A percentile compares a stretch with the other conserved stretches of the same genome.
Conservation (phyloP, 352 stramenopile species). For the Phytophthora pistaciae region DNA sequence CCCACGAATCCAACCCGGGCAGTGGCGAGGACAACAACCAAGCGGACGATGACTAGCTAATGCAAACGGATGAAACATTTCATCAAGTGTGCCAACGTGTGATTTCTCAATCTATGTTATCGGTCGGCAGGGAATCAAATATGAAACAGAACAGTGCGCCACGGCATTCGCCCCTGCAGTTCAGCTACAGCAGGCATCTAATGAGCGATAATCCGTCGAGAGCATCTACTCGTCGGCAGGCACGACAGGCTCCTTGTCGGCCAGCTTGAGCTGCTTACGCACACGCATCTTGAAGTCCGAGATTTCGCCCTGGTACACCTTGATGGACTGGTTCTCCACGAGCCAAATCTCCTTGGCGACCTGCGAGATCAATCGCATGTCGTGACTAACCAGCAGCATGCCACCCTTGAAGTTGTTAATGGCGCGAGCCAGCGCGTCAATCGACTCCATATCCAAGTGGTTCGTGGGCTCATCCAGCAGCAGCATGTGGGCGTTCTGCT, state of each 20-base stretch:
- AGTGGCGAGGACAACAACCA: constrained; percentile 40
- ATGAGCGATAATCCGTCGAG: constrained; percentile 22
- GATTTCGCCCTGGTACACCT: constrained; percentile 98
- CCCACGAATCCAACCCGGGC: constrained; percentile 1
- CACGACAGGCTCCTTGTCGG: constrained; percentile 52
- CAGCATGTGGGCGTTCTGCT: constrained; percentile 97
- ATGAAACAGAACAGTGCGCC: constrained; percentile 31
- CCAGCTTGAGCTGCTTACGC: constrained; percentile 87
- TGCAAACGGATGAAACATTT: constrained; percentile 6
- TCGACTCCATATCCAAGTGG: constrained; percentile 95
- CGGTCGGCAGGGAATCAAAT: constrained; percentile 34
- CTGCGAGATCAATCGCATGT: constrained; percentile 99
- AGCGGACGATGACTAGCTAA: constrained; percentile 27
- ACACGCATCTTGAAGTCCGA: constrained; percentile 98
- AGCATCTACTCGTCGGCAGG: constrained; percentile 35
- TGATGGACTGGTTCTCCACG: constrained; percentile 97
- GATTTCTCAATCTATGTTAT: constrained; percentile 41
- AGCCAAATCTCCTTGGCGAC: constrained; percentile 99
- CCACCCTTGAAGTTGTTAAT: constrained; percentile 98
- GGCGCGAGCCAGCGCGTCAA: constrained; percentile 97
- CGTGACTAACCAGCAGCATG: constrained; percentile 98
- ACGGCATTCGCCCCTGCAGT: constrained; percentile 20
- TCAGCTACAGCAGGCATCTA: constrained; percentile 38
- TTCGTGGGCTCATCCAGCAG: constrained; percentile 93
- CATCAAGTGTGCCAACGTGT: constrained; percentile 30